Evolutionary conservation across 2,329 filamentous ascomycete genomes (phyloP).

Genomic region (Diaporthe sp.): DNA sequence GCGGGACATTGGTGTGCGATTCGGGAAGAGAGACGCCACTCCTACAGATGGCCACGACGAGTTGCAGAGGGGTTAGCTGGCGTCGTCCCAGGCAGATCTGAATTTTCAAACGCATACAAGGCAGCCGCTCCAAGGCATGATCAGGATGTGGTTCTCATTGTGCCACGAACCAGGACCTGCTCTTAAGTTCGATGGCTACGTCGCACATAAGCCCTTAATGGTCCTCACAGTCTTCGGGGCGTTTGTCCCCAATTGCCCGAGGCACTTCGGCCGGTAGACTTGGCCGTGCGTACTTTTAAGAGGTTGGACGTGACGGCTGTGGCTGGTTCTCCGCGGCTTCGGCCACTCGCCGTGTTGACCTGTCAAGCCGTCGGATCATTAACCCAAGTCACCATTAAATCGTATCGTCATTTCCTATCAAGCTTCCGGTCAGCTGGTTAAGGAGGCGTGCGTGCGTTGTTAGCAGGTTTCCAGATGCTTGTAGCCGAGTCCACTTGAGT

Average conservation of each 20-base stretch:
- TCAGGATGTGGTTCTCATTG: not conserved
- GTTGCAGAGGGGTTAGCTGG: constrained; percentile 28
- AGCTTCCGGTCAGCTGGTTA: not conserved
- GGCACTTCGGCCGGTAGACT: not conserved
- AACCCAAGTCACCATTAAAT: not conserved
- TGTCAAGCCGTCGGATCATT: not conserved
- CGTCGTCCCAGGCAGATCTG: not conserved
- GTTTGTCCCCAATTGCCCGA: not conserved
- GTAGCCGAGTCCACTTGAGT: too few species aligned
- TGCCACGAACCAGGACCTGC: not conserved
- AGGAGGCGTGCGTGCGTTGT: not conserved
- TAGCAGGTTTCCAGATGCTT: not conserved
- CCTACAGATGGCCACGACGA: constrained; percentile 43
- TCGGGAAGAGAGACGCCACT: constrained; percentile 69
- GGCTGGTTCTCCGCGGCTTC: not conserved
- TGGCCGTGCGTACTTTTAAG: not conserved
- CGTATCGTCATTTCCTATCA: not conserved
- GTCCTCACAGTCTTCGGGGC: not conserved
- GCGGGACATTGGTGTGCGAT: constrained; percentile 82
- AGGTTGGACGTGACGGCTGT: not conserved
- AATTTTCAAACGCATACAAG: not conserved
- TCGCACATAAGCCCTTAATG: not conserved
- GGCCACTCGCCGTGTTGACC: not conserved
- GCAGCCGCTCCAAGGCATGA: not conserved
- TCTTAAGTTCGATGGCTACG: not conserved